Evolutionary conservation across 2,329 filamentous ascomycete species (phyloP).

Genomic region (Xylaria sp.): DNA sequence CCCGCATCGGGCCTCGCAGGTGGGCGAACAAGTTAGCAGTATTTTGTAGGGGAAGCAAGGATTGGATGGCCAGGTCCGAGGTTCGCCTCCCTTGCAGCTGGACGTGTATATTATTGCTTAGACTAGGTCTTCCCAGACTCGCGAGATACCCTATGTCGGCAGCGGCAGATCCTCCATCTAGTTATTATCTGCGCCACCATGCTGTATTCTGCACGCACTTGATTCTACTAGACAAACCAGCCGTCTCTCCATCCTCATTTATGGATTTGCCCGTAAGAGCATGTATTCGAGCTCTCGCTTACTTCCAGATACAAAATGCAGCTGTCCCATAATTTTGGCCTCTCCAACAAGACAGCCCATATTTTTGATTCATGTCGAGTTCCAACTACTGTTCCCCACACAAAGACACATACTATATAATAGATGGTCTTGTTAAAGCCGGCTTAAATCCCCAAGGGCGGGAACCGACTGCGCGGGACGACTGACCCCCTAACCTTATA

Average conservation of each 20-base stretch:
- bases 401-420: neutral
- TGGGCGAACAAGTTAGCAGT: constrained; percentile 49
- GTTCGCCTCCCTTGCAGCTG: neutral
- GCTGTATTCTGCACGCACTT: neutral
- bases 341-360: neutral
- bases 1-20: constrained; percentile 42
- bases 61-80: constrained; percentile 40
- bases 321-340: neutral
- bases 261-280: neutral
- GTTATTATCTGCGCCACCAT: constrained; percentile 3
- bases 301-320: neutral
- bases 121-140: neutral
- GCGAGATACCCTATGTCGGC: constrained; percentile 2
- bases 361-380: neutral
- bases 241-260: neutral
- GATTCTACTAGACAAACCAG: neutral
- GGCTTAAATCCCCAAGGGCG: constrained; percentile 32
- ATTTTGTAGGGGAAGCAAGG: neutral
- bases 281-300: neutral
- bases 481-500: neutral
- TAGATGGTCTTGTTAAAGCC: constrained; percentile 27
- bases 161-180: neutral
- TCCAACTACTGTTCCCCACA: neutral
- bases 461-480: constrained; percentile 8
- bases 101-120: constrained; percentile 24